phyloP scores from a whole-genome alignment of 2,329 filamentous ascomycete genomes.

The Epichloe sibirici region DNA sequence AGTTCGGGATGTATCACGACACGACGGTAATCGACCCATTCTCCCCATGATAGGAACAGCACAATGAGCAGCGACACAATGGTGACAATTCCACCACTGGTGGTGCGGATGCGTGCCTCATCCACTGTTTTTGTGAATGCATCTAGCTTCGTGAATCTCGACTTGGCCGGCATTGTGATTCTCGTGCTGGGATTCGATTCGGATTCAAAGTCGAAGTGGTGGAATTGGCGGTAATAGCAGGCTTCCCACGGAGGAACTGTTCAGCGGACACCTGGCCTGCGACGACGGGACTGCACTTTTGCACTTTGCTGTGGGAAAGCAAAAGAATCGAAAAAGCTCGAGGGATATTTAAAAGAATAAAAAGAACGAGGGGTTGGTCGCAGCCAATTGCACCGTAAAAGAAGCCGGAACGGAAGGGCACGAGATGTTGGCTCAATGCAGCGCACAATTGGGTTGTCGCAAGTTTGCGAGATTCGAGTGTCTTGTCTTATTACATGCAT shows the following conservation, averaged over 20 bases:
- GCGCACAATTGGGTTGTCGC: neutral
- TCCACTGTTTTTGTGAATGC: conserved; percentile 99
- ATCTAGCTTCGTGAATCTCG: conserved; percentile 89
- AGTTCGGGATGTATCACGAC: conserved; percentile 83
- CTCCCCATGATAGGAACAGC: conserved; percentile 79
- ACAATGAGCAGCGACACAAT: conserved; percentile 82
- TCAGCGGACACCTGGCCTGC: neutral
- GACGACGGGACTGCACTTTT: neutral
- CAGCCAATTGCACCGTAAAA: neutral
- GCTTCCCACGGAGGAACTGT: neutral
- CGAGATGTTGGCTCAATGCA: neutral
- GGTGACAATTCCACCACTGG: conserved; percentile 88
- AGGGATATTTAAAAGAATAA: neutral
- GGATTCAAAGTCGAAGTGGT: neutral
- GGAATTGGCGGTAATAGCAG: neutral
- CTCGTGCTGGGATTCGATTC: neutral
- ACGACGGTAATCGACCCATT: conserved; percentile 88
- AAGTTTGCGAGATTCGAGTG: neutral
- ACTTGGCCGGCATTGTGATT: conserved; percentile 69
- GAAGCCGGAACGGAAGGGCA: neutral
- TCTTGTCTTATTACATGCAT: neutral
- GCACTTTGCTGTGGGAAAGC: neutral
- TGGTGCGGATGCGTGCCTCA: conserved; percentile 91
- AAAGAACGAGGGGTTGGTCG: neutral
- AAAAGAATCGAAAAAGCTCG: neutral